Evolutionary conservation across 192 early-diverging fungal species (phyloP).

Genomic region (Pilaira anomala): DNA sequence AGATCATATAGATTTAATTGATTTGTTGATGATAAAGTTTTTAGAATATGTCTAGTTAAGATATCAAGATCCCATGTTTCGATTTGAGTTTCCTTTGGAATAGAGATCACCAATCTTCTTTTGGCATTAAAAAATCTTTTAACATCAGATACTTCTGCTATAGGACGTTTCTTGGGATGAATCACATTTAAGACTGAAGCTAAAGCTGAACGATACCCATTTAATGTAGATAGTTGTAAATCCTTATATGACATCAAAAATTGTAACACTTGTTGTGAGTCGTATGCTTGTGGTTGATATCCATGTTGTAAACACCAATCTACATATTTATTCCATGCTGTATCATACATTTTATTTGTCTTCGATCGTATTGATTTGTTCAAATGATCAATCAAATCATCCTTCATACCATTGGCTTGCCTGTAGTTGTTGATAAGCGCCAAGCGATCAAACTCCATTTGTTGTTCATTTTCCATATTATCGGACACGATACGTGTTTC

Average conservation of each 20-base stretch:
- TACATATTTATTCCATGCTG: neutral
- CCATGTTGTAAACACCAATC: neutral
- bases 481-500: neutral
- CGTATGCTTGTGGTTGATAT: neutral
- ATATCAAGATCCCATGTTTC: neutral
- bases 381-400: neutral
- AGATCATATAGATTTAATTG: neutral
- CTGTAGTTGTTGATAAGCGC: slow-evolving; percentile 11
- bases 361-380: neutral
- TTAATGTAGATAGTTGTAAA: neutral
- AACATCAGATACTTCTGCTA: neutral
- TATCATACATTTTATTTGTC: neutral
- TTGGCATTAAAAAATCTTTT: neutral
- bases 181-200: neutral
- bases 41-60: neutral
- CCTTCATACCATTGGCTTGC: neutral
- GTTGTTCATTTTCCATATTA: slow-evolving; percentile 4
- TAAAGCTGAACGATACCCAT: slow-evolving; percentile 9
- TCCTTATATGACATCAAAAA: neutral
- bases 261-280: neutral
- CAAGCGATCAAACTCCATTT: slow-evolving; percentile 9
- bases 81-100: neutral
- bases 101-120: neutral
- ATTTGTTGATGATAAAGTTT: neutral
- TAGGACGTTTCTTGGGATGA: neutral